Percentiles rank a stretch among this genome's conserved stretches.
These are phyloP conservation scores for Paecilomyces fulvus DNA, from an alignment of 2,329 filamentous ascomycete genomes.

Conservation along the genomic window DNA sequence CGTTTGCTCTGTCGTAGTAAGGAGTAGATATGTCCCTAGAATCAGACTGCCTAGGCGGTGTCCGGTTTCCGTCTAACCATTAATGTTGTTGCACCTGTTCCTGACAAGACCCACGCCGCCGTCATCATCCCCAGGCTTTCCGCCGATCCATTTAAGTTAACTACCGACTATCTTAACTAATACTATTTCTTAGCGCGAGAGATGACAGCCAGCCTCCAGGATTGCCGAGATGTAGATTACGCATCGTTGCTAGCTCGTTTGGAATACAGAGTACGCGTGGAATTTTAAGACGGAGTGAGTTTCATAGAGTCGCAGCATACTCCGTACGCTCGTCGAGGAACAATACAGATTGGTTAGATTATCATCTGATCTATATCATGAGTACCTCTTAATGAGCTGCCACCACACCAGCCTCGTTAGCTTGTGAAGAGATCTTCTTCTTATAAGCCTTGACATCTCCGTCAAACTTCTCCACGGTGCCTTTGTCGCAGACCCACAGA, in stretches of 20 bases:
- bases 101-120: not conserved
- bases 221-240: not conserved
- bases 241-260: not conserved
- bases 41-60: not conserved
- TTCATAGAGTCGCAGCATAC: not conserved
- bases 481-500: conserved; percentile 92
- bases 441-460: conserved; percentile 96
- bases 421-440: conserved; percentile 87
- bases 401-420: conserved; percentile 75
- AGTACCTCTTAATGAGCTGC: conserved; percentile 22
- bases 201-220: not conserved
- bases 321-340: not conserved
- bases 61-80: not conserved
- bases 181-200: not conserved
- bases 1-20: not conserved
- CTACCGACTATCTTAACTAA: not conserved
- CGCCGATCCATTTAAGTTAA: not conserved
- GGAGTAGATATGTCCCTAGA: not conserved
- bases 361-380: not conserved
- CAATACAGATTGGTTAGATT: not conserved
- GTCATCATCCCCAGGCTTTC: not conserved
- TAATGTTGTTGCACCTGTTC: not conserved
- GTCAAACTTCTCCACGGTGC: conserved; percentile 90
- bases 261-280: not conserved
- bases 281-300: not conserved